Evolutionary conservation across 805 yeast species (phyloP), one percentile per base, ranked within the genome.

Genomic region (Grigorovia humatica): DNA sequence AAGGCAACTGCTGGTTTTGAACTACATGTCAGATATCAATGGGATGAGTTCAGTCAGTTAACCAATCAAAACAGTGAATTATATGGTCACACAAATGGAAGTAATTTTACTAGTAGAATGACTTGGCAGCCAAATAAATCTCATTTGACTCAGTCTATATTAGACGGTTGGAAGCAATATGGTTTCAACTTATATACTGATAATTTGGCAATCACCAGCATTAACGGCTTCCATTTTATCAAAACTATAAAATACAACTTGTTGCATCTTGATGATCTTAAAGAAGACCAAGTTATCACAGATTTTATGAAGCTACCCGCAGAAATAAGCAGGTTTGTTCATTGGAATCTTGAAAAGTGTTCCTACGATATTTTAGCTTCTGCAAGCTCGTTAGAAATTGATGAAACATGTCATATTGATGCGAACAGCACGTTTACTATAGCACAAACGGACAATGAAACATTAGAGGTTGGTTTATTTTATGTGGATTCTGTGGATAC

Each of bases 381-480:
- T 4, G 43, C 48, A 13, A 47, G 46, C 2, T 40, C 44, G 8
- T 40, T 58, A 5, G 56, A 54, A n/a, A 49, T 66, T 41, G 51
- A 53, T 19, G 63, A 65, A 47, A 63, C 62, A 9, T 44, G 43
- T 52, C 54, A 51, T 27, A 43, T 49, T 1, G 53, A 51, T 9
- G 51, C 48, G 4, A 15, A 54, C 4, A 48, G 43, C 9, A 49
- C 56, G 9, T 38, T 38, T 15, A 38, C 42, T 3, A 38, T 38
- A 12, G 15, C 42, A 12, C 18, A 13, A 38, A 8, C 13, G 15
- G 17, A 13, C 12, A 6, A 29, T 11, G 60, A 58, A 9, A 57
- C 54, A 40, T 42, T 55, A 13, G 69, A 67, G 50, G 59, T 55
- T 17, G 70, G 69, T 1, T 41, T 65, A 9, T 64, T 67, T 48